Evolutionary conservation across 148 eudicot species (phyloP), one percentile per base, ranked within the genome.

Genomic region (Euryodendron excelsum): DNA sequence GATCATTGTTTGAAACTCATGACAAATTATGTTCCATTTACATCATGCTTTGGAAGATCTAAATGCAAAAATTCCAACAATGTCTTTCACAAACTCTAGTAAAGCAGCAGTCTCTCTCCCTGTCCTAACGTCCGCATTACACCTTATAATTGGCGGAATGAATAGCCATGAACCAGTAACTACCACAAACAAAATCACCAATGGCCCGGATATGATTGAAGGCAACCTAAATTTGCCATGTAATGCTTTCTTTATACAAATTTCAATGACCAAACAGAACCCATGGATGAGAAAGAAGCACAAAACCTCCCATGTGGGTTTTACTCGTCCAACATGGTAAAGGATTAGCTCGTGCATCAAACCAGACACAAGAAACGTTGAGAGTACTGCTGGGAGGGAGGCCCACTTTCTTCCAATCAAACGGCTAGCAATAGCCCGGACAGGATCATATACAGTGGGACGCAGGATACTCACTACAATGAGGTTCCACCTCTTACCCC

Each of bases 121-220:
- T 8, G 39, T 81, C 78, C 79, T 83, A 1, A 58, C 33, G 12
- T 75, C 87, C 1, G 62, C 71, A 8, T 78, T 52, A 14, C 71
- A 77, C 72, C 85, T 63, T 50, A 88, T 25, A 53, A 89, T 61
- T 15, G 87, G 86, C 48, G 92, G 92, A 66, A 89, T 58, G 41
- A 91, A 88, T 61, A 88, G 36, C 89, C 85, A 83, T 17, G 71
- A 69, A 20, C 89, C 78, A 8, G 88, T 84, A 0, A 15, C 70
- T 21, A 88, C 64, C 83, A 87, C 87, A 60, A 87, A 86, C 27
- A 55, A 73, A 27, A 84, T 18, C 9, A 87, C 83, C 27, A 72
- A 5, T 39, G 75, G 62, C 69, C 89, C 74, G 0, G 89, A 83
- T 0, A 90, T 44, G 55, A 77, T 73, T 79, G 69, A 2, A 0